Percentiles rank a stretch among this genome's conserved stretches.
These are phyloP conservation scores for Lanmaoa rubissima DNA, from an alignment of 768 basidiomycete genomes.

Conservation along the genomic window DNA sequence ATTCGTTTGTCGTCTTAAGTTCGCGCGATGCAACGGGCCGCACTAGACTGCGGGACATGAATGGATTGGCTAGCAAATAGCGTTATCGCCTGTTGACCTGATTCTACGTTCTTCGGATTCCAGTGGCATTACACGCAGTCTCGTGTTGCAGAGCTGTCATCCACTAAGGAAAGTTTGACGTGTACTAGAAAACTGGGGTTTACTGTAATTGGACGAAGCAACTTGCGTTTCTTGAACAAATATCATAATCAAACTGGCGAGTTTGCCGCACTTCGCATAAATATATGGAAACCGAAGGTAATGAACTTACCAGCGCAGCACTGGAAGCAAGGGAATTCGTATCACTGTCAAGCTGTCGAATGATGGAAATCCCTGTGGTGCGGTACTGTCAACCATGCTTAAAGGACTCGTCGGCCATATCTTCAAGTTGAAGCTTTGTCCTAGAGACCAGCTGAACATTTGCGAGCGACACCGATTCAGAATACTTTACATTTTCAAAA, in stretches of 20 bases:
- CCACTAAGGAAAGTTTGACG: background rate
- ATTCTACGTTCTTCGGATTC: background rate
- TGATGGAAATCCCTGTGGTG: background rate
- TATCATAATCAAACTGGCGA: background rate
- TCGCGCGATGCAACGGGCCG: background rate
- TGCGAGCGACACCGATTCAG: background rate
- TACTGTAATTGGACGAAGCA: no score
- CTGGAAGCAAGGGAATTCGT: background rate
- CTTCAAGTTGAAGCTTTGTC: background rate
- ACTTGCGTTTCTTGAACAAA: background rate
- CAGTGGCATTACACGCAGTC: background rate
- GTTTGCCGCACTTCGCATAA: background rate
- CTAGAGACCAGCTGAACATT: background rate
- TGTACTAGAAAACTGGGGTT: background rate
- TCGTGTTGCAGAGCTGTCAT: background rate
- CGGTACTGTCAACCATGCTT: background rate
- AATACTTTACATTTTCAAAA: background rate
- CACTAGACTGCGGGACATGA: background rate
- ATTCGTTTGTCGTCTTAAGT: background rate
- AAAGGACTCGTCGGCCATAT: background rate
- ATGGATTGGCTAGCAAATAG: background rate
- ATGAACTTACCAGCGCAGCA: background rate
- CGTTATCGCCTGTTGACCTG: background rate
- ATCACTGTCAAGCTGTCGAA: background rate
- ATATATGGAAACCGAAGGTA: background rate